Percentiles rank a stretch among this genome's conserved stretches.
Evolutionary conservation across 805 yeast genomes (phyloP).

Genomic region (Komagataella ulmi): DNA sequence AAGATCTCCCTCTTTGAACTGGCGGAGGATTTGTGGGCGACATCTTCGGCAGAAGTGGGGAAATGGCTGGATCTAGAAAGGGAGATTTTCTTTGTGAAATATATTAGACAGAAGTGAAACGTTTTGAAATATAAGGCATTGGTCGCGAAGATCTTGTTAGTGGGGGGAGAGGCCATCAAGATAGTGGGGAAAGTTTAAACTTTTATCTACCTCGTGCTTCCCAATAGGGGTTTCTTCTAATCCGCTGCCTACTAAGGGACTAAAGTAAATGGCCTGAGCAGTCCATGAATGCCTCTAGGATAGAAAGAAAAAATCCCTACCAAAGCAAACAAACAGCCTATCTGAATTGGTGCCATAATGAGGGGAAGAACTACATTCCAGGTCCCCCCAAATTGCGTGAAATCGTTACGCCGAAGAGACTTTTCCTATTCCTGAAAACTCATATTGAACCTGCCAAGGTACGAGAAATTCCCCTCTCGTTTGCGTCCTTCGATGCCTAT

Average conservation of each 20-base stretch:
- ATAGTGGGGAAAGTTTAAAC: background rate
- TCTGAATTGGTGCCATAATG: background rate
- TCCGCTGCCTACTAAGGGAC: background rate
- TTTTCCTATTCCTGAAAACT: constrained; percentile 1
- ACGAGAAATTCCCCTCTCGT: constrained; percentile 3
- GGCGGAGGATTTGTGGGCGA: constrained; percentile 1
- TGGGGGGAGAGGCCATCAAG: background rate
- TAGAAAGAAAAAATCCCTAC: background rate
- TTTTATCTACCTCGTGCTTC: background rate
- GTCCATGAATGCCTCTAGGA: background rate
- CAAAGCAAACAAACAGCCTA: background rate
- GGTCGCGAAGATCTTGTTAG: background rate
- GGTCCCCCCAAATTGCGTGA: background rate
- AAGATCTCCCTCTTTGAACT: constrained; percentile 11
- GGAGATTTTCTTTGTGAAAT: background rate
- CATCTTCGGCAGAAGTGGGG: background rate
- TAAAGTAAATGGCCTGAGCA: background rate
- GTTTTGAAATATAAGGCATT: background rate
- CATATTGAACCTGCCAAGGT: background rate
- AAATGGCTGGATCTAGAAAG: background rate
- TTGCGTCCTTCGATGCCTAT: constrained; percentile 4
- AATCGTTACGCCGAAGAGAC: constrained; percentile 2
- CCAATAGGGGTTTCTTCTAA: background rate
- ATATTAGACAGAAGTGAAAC: background rate
- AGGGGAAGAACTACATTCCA: background rate